Percentiles rank a stretch among this genome's conserved stretches.
phyloP scores from a whole-genome alignment of 75 land plant species.

The Gnetum montanum region DNA sequence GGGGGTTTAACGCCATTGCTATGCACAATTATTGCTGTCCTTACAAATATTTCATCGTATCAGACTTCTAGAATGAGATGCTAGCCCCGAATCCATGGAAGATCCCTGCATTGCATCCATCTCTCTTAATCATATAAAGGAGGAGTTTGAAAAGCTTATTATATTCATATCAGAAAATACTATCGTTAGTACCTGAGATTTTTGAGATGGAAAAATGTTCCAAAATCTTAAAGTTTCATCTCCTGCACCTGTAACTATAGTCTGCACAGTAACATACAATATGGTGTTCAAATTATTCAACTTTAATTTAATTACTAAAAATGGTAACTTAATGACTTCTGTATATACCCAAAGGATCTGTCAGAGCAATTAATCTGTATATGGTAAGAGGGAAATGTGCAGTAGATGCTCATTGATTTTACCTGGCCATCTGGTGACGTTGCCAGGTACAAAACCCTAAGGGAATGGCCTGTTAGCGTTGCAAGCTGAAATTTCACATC shows the following conservation, averaged over 20 bases:
- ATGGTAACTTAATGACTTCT: no score
- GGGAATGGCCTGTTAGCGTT: constrained; percentile 76
- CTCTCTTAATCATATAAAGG: no score
- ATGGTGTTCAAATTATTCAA: no score
- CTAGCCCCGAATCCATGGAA: no score
- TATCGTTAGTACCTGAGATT: constrained; percentile 77
- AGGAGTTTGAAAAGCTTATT: no score
- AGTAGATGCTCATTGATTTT: background rate
- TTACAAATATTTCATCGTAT: no score
- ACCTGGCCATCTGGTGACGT: constrained; percentile 95
- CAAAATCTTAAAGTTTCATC: constrained; percentile 81
- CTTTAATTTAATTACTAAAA: no score
- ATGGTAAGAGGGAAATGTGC: background rate
- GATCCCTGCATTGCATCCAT: no score
- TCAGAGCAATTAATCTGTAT: background rate
- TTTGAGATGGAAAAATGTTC: constrained; percentile 77
- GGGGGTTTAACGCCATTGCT: no score
- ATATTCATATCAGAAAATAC: background rate
- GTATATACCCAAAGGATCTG: no score
- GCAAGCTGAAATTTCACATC: constrained; percentile 43
- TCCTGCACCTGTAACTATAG: constrained; percentile 79
- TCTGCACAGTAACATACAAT: constrained; percentile 40
- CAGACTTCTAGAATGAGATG: no score
- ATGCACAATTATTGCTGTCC: no score
- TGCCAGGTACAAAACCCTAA: constrained; percentile 75